A percentile compares a stretch with the other conserved stretches of the same genome.
Evolutionary conservation across 345 rosid genomes (phyloP).

Genomic region (Populus nigra): DNA sequence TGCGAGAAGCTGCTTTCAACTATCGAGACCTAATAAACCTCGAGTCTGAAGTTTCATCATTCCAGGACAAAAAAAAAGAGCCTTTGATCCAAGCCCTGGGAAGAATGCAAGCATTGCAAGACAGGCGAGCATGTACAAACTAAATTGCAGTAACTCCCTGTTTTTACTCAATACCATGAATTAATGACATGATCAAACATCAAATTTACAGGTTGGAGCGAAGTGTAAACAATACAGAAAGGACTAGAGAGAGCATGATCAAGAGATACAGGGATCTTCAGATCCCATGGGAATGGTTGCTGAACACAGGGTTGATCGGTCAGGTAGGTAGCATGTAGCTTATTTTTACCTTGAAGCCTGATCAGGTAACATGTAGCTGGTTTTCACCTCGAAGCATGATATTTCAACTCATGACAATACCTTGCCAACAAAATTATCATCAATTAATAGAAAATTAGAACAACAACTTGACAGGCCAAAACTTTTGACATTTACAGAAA

Average conservation of each 20-base stretch:
- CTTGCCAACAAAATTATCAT: conserved; percentile 9
- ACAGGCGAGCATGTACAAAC: conserved; percentile 89
- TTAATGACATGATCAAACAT: conserved; percentile 26
- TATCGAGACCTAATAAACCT: conserved; percentile 60
- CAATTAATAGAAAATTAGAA: background rate
- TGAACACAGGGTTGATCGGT: conserved; percentile 68
- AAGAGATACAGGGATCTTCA: conserved; percentile 78
- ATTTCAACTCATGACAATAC: background rate
- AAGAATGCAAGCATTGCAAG: conserved; percentile 76
- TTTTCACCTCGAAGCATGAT: conserved; percentile 14
- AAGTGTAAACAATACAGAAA: conserved; percentile 57
- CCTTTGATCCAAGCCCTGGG: conserved; percentile 40
- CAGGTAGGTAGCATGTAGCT: conserved; percentile 59
- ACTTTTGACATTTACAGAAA: background rate
- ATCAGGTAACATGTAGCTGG: conserved; percentile 32
- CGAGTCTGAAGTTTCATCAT: conserved; percentile 58
- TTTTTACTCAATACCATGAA: background rate
- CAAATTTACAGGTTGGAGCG: conserved; percentile 67
- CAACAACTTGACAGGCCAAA: background rate
- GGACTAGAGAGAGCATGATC: conserved; percentile 51
- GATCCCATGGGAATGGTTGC: conserved; percentile 97
- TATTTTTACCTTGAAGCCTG: conserved; percentile 10
- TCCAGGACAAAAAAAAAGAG: conserved; percentile 58
- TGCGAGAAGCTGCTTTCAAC: conserved; percentile 85
- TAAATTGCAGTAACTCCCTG: conserved; percentile 22